Evolutionary conservation across 805 yeast species (phyloP), one percentile per base, ranked within the genome.

Genomic region (Monosporozyma solicola): DNA sequence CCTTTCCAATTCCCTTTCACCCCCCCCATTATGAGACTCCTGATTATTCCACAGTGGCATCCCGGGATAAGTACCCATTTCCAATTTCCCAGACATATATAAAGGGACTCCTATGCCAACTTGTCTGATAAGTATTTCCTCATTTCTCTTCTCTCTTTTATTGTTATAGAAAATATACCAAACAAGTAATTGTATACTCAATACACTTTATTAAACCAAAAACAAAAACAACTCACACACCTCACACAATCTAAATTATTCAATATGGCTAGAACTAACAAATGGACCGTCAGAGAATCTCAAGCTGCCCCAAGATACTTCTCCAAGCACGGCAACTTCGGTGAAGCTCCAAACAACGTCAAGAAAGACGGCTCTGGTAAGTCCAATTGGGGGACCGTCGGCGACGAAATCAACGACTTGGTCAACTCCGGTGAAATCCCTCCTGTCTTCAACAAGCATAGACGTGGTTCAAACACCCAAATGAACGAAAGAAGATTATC

Each of bases 281-380:
- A 84, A 72, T 85, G 89, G 88, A 79, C 84, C 27, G 52, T 67
- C 29, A 85, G 82, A 63, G 89, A 84, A 70, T 67, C 75, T 41
- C 76, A 75, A 56, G 72, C 79, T 44, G 78, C 78, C 54, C 80
- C 89, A 51, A 83, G 80, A 65, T 88, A 80, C 80, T 90, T 89
- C 68, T 84, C 91, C 53, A 91, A 85, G 66, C 79, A 80, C 61
- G 95, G 95, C 20, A 77, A 78, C 63, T 68, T 69, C 55, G 83
- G 85, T 61, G 77, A 80, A 51, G 81, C 84, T 57, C 96, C 96
- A 52, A 82, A 81, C 64, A 80, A 81, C 62, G 80, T 85, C 53
- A 88, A 88, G 79, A 88, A 87, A 67, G 77, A 78, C 54, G 97
- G 97, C 49, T 85, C 84, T 35, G 97, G 97, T 48, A 83, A 81